Percentiles rank a stretch among this genome's conserved stretches.
Conservation (phyloP, 441 rosid species). For the Hura crepitans region DNA sequence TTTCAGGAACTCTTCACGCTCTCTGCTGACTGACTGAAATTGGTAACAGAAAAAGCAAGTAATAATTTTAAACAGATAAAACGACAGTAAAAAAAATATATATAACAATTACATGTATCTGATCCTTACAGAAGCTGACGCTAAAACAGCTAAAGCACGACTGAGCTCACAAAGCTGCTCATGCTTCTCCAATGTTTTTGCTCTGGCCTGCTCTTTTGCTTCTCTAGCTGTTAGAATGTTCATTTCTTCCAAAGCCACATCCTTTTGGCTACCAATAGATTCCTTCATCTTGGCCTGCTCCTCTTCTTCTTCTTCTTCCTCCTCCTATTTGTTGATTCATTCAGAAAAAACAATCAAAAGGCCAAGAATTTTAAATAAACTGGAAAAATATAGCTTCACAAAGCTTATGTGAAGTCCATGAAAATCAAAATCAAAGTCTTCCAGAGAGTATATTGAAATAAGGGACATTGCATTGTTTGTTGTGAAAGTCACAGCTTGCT, state of each 20-base stretch:
- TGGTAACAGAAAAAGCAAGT: slow-evolving; percentile 24
- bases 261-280: slow-evolving; percentile 47
- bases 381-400: slow-evolving; percentile 12
- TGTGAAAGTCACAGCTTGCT: neutral
- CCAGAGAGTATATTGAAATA: neutral
- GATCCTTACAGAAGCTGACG: slow-evolving; percentile 85
- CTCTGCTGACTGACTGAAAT: slow-evolving; percentile 79
- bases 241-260: slow-evolving; percentile 77
- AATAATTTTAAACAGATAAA: slow-evolving; percentile 8
- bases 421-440: neutral
- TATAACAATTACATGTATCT: neutral
- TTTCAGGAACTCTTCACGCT: slow-evolving; percentile 86
- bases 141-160: slow-evolving; percentile 85
- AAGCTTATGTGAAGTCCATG: neutral
- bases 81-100: slow-evolving; percentile 1
- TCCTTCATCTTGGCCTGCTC: slow-evolving; percentile 63
- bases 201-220: slow-evolving; percentile 71
- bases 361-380: slow-evolving; percentile 5
- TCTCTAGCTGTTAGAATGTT: slow-evolving; percentile 56
- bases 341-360: slow-evolving; percentile 16
- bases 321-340: slow-evolving; percentile 49
- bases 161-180: slow-evolving; percentile 87
- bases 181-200: slow-evolving; percentile 64
- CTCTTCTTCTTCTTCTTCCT: slow-evolving; percentile 78
- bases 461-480: neutral